phyloP scores from a whole-genome alignment of 1,139 yeast genomes.

The Casaregolazyma suthepensis region DNA sequence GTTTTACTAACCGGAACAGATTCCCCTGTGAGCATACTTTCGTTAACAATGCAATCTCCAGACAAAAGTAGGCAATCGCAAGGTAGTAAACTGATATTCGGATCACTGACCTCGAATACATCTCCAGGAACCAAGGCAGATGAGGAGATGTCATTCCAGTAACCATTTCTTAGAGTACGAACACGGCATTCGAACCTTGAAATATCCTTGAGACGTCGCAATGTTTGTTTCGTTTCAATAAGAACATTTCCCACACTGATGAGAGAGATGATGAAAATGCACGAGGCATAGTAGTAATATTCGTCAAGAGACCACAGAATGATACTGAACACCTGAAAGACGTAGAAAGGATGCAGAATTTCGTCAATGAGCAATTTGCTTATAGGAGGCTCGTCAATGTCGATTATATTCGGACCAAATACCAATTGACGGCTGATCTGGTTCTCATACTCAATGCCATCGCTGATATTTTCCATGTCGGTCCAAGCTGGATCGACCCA shows the following conservation, averaged over 20 bases:
- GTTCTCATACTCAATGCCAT: constrained; percentile 65
- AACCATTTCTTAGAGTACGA: constrained; percentile 86
- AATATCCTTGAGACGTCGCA: constrained; percentile 64
- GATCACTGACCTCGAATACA: constrained; percentile 84
- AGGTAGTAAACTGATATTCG: constrained; percentile 65
- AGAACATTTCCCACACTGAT: constrained; percentile 74
- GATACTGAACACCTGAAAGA: constrained; percentile 89
- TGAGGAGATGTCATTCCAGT: constrained; percentile 81
- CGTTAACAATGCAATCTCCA: constrained; percentile 93
- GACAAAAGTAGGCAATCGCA: constrained; percentile 82
- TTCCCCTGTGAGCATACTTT: constrained; percentile 95
- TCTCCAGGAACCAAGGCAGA: constrained; percentile 95
- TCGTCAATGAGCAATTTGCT: constrained; percentile 70
- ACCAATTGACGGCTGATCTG: constrained; percentile 65
- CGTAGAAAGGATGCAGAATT: constrained; percentile 87
- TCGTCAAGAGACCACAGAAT: constrained; percentile 87
- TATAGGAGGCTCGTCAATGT: constrained; percentile 67
- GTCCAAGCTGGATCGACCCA: constrained; percentile 83
- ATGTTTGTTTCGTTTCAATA: constrained; percentile 73
- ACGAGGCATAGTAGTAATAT: constrained; percentile 87
- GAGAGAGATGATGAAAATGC: constrained; percentile 81
- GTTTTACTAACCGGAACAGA: constrained; percentile 90
- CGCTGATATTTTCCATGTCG: constrained; percentile 48
- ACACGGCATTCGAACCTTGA: constrained; percentile 73
- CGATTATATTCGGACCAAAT: constrained; percentile 72